Conservation (phyloP, 495 filamentous ascomycete species). For the Penicillium desertorum region DNA sequence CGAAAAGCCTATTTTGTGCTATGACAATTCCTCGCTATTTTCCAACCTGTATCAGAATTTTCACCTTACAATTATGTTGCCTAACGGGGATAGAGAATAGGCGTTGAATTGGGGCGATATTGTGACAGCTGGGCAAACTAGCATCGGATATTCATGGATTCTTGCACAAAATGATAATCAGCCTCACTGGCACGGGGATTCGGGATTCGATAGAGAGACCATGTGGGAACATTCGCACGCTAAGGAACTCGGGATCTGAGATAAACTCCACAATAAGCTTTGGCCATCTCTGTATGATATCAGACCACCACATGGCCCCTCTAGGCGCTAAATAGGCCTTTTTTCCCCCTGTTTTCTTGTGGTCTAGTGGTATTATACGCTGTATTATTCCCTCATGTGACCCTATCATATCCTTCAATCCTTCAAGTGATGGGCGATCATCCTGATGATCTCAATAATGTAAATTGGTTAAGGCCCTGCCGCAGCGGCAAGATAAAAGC, state of each 20-base stretch:
- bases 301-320: too few relatives aligned
- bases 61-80: slow-evolving; percentile 15
- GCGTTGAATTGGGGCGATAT: slow-evolving; percentile 5
- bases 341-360: too few relatives aligned
- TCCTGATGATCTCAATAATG: slow-evolving; percentile 26
- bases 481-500: background rate
- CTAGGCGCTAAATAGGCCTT: too few relatives aligned
- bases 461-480: background rate
- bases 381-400: background rate
- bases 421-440: slow-evolving; percentile 15
- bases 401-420: slow-evolving; percentile 7
- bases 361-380: too few relatives aligned
- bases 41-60: background rate
- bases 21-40: background rate
- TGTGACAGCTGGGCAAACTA: background rate
- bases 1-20: background rate
- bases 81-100: slow-evolving; percentile 4
- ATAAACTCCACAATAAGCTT: slow-evolving; percentile 23
- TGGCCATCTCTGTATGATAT: background rate
- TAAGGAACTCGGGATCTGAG: slow-evolving; percentile 9
- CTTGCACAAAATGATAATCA: slow-evolving; percentile 6
- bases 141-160: slow-evolving; percentile 11
- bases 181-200: slow-evolving; percentile 8
- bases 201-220: background rate
- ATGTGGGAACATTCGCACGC: slow-evolving; percentile 4